Percentiles rank a stretch among this genome's conserved stretches.
Conservation (phyloP, 2,329 filamentous ascomycete species). For the Grosmannia huntii region DNA sequence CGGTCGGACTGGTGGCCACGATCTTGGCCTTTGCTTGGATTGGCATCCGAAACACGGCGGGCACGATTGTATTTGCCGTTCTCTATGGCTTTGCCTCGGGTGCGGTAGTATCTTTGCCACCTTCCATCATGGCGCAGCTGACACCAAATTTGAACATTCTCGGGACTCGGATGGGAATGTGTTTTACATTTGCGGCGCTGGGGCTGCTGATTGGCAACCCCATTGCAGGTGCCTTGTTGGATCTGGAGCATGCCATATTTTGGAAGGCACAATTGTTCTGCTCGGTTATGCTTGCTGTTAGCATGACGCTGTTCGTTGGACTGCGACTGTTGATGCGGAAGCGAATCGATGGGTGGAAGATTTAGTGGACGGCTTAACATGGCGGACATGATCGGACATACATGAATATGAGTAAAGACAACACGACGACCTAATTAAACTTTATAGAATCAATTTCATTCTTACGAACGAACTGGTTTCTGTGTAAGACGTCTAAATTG, state of each 20-base stretch:
- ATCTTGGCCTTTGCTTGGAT: conserved; percentile 27
- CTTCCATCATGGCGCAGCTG: background rate
- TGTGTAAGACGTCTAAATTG: no score
- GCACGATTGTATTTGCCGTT: conserved; percentile 26
- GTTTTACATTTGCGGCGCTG: background rate
- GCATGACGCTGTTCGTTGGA: no score
- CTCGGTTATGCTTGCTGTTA: background rate
- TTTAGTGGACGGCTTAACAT: no score
- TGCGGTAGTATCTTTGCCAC: conserved; percentile 17
- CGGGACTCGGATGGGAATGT: background rate
- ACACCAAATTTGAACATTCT: background rate
- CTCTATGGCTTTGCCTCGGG: conserved; percentile 34
- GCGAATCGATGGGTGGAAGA: no score
- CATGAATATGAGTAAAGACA: no score
- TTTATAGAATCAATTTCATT: no score
- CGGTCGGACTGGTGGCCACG: conserved; percentile 20
- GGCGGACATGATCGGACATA: no score
- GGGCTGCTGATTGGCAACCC: background rate
- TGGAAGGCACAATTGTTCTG: background rate
- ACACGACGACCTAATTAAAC: no score
- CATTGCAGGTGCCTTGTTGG: background rate
- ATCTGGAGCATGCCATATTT: background rate
- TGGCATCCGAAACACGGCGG: conserved; percentile 21
- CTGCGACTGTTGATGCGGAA: no score
- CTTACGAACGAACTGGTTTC: no score